Evolutionary conservation across 176 grass and related monocot genomes (phyloP).

Genomic region (Bromus sterilis): DNA sequence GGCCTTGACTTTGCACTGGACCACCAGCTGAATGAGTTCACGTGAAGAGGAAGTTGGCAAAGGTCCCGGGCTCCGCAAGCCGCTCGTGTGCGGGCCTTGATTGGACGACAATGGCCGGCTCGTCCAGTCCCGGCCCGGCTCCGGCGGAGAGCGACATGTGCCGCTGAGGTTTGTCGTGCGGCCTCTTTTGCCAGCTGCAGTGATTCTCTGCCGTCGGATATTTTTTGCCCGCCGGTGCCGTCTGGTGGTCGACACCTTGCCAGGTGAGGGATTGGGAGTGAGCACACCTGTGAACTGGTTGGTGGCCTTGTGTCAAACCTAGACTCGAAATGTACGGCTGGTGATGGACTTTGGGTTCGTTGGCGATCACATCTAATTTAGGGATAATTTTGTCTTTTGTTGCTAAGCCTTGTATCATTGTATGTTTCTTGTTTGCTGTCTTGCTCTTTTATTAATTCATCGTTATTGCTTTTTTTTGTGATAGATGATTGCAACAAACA

Average conservation of each 20-base stretch:
- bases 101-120: slow-evolving; percentile 17
- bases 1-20: slow-evolving; percentile 27
- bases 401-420: not conserved
- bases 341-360: not conserved
- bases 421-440: no score
- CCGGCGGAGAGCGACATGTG: not conserved
- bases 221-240: not conserved
- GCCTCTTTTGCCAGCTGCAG: not conserved
- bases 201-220: not conserved
- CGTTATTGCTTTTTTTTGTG: no score
- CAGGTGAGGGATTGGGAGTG: not conserved
- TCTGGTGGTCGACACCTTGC: not conserved
- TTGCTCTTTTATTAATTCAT: no score
- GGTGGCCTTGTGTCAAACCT: not conserved
- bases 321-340: not conserved
- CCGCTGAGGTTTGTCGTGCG: not conserved
- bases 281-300: not conserved
- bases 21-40: slow-evolving; percentile 33
- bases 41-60: slow-evolving; percentile 36
- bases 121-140: not conserved
- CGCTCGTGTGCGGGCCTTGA: slow-evolving; percentile 28
- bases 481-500: no score
- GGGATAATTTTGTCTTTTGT: not conserved
- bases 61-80: slow-evolving; percentile 21
- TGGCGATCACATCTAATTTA: not conserved